phyloP scores from a whole-genome alignment of 805 yeast species.

The Yarrowia sp. region DNA sequence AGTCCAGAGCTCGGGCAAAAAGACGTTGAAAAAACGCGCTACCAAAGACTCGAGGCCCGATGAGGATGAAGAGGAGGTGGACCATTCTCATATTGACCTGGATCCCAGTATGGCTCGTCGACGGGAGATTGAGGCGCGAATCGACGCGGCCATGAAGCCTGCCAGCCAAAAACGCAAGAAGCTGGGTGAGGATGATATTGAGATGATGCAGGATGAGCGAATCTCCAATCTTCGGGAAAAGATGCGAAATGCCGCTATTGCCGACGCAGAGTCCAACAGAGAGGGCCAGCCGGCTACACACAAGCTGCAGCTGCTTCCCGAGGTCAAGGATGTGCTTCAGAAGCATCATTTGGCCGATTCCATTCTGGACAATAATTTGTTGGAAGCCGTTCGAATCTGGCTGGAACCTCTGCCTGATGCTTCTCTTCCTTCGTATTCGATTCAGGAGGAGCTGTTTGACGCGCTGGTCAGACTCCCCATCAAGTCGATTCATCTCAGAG shows the following conservation, averaged over 20 bases:
- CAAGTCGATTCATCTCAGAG: slow-evolving; percentile 92
- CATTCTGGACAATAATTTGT: slow-evolving; percentile 85
- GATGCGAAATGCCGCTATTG: slow-evolving; percentile 74
- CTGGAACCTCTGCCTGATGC: slow-evolving; percentile 98
- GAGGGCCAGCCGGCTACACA: slow-evolving; percentile 68
- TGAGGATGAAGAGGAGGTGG: slow-evolving; percentile 32
- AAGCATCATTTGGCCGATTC: slow-evolving; percentile 88
- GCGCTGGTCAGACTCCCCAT: slow-evolving; percentile 80
- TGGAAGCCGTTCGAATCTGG: slow-evolving; percentile 95
- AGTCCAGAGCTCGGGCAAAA: slow-evolving; percentile 25
- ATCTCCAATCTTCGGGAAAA: slow-evolving; percentile 76
- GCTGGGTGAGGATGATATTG: slow-evolving; percentile 89
- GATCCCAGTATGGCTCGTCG: slow-evolving; percentile 52
- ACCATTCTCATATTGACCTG: slow-evolving; percentile 33
- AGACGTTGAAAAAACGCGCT: slow-evolving; percentile 31
- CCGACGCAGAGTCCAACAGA: slow-evolving; percentile 51
- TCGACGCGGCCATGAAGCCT: slow-evolving; percentile 75
- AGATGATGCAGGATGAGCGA: slow-evolving; percentile 90
- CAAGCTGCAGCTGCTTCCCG: slow-evolving; percentile 75
- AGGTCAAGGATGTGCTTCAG: slow-evolving; percentile 70
- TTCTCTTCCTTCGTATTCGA: slow-evolving; percentile 94
- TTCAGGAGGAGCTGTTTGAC: slow-evolving; percentile 79
- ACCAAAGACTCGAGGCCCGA: slow-evolving; percentile 30
- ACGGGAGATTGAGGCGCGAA: slow-evolving; percentile 73
- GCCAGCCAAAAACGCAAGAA: slow-evolving; percentile 51